phyloP scores from a whole-genome alignment of 1,139 yeast species.

The Debaryomyces robertsiae region DNA sequence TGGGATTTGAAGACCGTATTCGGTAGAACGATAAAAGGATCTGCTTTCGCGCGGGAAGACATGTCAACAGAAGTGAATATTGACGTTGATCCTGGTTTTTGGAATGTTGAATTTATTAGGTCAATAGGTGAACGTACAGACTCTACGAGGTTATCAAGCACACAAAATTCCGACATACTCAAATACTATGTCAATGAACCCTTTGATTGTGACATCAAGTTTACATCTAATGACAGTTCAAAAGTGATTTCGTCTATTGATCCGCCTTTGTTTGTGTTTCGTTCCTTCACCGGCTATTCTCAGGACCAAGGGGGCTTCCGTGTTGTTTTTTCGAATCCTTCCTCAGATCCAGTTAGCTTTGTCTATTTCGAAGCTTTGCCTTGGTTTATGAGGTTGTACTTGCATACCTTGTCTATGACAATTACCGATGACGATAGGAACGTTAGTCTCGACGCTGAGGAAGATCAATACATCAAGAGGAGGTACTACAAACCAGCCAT shows the following conservation, averaged over 20 bases:
- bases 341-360: constrained; percentile 48
- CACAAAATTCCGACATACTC: constrained; percentile 10
- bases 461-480: constrained; percentile 45
- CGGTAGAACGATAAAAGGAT: constrained; percentile 67
- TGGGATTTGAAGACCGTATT: constrained; percentile 68
- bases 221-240: constrained; percentile 39
- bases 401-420: constrained; percentile 59
- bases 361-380: constrained; percentile 84
- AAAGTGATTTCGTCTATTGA: constrained; percentile 33
- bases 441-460: constrained; percentile 21
- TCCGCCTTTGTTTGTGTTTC: constrained; percentile 75
- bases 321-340: constrained; percentile 71
- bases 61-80: constrained; percentile 45
- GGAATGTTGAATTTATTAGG: constrained; percentile 44
- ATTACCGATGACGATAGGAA: constrained; percentile 22
- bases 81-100: constrained; percentile 43
- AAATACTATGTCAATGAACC: constrained; percentile 34
- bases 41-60: constrained; percentile 53
- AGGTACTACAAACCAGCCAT: constrained; percentile 73
- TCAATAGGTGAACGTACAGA: constrained; percentile 18
- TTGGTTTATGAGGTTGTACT: constrained; percentile 86
- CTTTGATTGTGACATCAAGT: constrained; percentile 38
- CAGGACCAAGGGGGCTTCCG: constrained; percentile 91
- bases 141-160: constrained; percentile 21
- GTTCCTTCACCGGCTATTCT: constrained; percentile 90